These are phyloP conservation scores for Tylopilus rubrobrunneus DNA, from an alignment of 768 basidiomycete genomes.

Conservation along the genomic window DNA sequence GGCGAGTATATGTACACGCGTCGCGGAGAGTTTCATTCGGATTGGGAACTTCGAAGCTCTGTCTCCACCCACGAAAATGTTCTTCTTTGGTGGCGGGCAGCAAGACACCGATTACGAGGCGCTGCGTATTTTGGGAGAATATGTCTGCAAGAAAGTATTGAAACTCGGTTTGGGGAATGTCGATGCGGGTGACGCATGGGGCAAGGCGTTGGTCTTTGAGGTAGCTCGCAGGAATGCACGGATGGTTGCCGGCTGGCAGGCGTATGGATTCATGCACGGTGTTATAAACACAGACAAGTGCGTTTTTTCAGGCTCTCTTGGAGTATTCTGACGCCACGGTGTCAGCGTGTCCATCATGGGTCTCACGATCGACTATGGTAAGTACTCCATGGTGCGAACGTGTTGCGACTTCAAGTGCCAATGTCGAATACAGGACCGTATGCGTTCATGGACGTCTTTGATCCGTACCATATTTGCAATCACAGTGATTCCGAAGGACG, in stretches of 20 bases:
- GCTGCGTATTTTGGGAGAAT: slow-evolving; percentile 70
- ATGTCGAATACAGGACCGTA: slow-evolving; percentile 59
- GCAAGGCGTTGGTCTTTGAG: slow-evolving; percentile 67
- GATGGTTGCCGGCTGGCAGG: slow-evolving; percentile 97
- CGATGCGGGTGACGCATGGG: slow-evolving; percentile 59
- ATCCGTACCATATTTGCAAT: slow-evolving; percentile 84
- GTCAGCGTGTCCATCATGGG: slow-evolving; percentile 71
- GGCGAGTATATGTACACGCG: slow-evolving; percentile 70
- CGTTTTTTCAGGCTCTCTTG: slow-evolving; percentile 11
- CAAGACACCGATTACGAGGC: slow-evolving; percentile 73
- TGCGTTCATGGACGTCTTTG: slow-evolving; percentile 93
- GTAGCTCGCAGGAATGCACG: slow-evolving; percentile 78
- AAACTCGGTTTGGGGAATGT: slow-evolving; percentile 39
- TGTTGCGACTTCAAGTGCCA: background rate
- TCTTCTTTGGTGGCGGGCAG: slow-evolving; percentile 76
- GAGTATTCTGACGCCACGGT: slow-evolving; percentile 5
- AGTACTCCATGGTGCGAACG: slow-evolving; percentile 3
- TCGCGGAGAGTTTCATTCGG: slow-evolving; percentile 88
- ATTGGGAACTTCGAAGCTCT: slow-evolving; percentile 89
- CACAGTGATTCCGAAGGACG: slow-evolving; percentile 77
- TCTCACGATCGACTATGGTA: slow-evolving; percentile 74
- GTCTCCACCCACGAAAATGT: slow-evolving; percentile 58
- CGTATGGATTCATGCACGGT: slow-evolving; percentile 90
- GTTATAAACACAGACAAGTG: slow-evolving; percentile 98
- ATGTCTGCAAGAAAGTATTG: slow-evolving; percentile 63